Base-by-base conservation (phyloP, 1,284 basidiomycete species). In the Entoloma clypeatum region DNA sequence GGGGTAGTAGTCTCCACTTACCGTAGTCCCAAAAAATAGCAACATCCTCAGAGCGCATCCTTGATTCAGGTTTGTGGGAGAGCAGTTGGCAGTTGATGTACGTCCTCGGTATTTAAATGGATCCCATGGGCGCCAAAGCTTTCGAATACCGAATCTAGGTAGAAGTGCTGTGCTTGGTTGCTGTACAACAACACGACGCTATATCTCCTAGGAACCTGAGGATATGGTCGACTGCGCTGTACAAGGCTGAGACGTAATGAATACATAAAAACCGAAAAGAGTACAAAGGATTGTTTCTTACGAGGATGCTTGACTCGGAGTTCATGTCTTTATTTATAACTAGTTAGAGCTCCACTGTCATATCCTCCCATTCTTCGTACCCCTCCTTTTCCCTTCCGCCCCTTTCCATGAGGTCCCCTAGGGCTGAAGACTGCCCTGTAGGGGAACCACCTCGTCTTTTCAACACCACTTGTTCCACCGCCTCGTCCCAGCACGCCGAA, bases 21-120 rank as follows among this genome's bases (percentile, higher is more conserved):
- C 62, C 63, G 43, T 59, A 63, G 35, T 65, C 63, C 63, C 61
- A 62, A 39, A 62, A 64, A 17, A 62, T 55, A 9, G 55, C 58
- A 25, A 62, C 56, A 17, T 49, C 37, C 27, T 49, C 49, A 17
- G 33, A 17, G 14, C 47, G 22, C 47, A 51, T 50, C 22, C 21
- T 39, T 27, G 17, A 23, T 21, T 24, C 19, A 10, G 14, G 22
- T 22, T 8, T 21, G 19, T 7, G n/a, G n/a, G n/a, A n/a, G n/a
- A n/a, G n/a, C n/a, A n/a, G n/a, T n/a, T n/a, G n/a, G 34, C 8
- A 9, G 18, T 7, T n/a, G 19, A 17, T 22, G 34, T 14, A 13
- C n/a, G 11, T 6, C 29, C 29, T 9, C 29, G 29, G 7, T 18
- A 31, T n/a, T n/a, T n/a, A 31, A 16, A 7, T 14, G 19, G 13